A percentile compares a stretch with the other conserved stretches of the same genome.
Evolutionary conservation across 805 yeast genomes (phyloP).

Genomic region (Hanseniaspora meyeri): DNA sequence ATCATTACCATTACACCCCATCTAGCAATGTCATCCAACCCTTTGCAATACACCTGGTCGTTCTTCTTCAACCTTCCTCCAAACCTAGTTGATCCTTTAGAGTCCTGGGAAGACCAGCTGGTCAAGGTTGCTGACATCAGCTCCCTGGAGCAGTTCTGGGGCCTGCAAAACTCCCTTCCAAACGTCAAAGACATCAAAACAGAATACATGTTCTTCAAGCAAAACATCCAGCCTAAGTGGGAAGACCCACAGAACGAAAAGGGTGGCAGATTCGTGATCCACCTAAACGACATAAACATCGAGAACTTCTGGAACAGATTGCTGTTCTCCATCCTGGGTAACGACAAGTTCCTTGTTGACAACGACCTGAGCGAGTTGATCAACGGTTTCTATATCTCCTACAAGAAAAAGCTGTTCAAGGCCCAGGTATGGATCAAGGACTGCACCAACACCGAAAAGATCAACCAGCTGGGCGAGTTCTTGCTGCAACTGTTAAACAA

Average conservation of each 20-base stretch:
- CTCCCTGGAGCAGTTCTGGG: conserved; percentile 99
- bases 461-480: conserved; percentile 68
- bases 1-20: too few species aligned
- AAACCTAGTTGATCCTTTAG: conserved; percentile 42
- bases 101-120: conserved; percentile 84
- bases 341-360: conserved; percentile 59
- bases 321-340: conserved; percentile 76
- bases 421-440: conserved; percentile 90
- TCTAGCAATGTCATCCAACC: conserved; percentile 34
- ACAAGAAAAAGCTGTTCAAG: conserved; percentile 70
- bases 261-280: conserved; percentile 92
- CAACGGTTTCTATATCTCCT: conserved; percentile 84
- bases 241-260: conserved; percentile 77
- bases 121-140: conserved; percentile 85
- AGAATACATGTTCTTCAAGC: conserved; percentile 89
- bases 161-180: conserved; percentile 86
- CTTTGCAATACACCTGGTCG: conserved; percentile 84
- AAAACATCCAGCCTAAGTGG: conserved; percentile 96
- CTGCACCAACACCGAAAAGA: conserved; percentile 48
- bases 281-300: conserved; percentile 59
- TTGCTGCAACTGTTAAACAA: conserved; percentile 56
- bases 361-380: conserved; percentile 55
- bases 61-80: conserved; percentile 96
- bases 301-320: conserved; percentile 60
- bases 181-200: conserved; percentile 81